Conservation (phyloP, 805 yeast genomes). For the Teunomyces barrocoloradensis region DNA sequence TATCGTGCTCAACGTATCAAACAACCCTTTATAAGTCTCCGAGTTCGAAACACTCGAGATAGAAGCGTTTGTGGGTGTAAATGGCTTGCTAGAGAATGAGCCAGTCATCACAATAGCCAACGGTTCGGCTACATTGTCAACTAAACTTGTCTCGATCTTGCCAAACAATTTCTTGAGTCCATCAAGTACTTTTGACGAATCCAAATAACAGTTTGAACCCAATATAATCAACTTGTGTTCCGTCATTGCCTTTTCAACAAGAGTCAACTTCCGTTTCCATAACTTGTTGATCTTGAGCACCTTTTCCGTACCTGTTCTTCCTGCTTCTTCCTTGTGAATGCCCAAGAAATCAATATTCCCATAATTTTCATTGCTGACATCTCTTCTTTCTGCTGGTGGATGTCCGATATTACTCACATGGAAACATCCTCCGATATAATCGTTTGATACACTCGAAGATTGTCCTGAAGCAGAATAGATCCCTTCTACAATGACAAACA, state of each 20-base stretch:
- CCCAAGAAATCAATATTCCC: slow-evolving; percentile 75
- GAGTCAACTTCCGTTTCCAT: slow-evolving; percentile 52
- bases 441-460: slow-evolving; percentile 25
- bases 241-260: slow-evolving; percentile 53
- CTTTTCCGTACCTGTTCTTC: slow-evolving; percentile 14
- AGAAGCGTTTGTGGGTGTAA: slow-evolving; percentile 54
- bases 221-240: slow-evolving; percentile 64
- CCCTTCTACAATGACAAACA: slow-evolving; percentile 81
- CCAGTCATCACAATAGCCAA: slow-evolving; percentile 77
- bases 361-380: slow-evolving; percentile 60
- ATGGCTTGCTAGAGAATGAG: slow-evolving; percentile 68
- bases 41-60: slow-evolving; percentile 48
- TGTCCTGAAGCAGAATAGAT: slow-evolving; percentile 68
- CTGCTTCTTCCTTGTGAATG: slow-evolving; percentile 29
- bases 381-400: slow-evolving; percentile 84
- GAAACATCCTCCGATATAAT: slow-evolving; percentile 48
- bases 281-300: slow-evolving; percentile 58
- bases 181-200: slow-evolving; percentile 55
- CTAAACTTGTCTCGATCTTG: slow-evolving; percentile 40
- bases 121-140: slow-evolving; percentile 49
- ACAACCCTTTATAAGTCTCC: slow-evolving; percentile 59
- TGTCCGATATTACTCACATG: slow-evolving; percentile 76
- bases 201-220: slow-evolving; percentile 73
- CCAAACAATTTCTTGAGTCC: slow-evolving; percentile 64
- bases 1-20: slow-evolving; percentile 70